These are phyloP conservation scores for Calonectria pseudoturangicola DNA, from an alignment of 2,329 filamentous ascomycete species.

Conservation along the genomic window DNA sequence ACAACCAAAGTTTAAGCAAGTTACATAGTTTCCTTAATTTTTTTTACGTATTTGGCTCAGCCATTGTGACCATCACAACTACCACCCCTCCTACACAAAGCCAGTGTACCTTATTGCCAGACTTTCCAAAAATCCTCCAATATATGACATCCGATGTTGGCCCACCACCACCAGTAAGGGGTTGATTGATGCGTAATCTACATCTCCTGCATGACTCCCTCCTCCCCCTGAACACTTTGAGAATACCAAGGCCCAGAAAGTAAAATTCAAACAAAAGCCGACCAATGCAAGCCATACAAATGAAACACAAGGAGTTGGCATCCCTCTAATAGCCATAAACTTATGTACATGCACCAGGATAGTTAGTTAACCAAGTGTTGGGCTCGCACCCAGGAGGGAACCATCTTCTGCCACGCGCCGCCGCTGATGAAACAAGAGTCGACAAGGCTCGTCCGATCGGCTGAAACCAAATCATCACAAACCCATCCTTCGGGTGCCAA, in stretches of 20 bases:
- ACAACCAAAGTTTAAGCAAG: neutral
- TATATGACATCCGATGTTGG: slow-evolving; percentile 30
- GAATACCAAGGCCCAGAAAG: slow-evolving; percentile 31
- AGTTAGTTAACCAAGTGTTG: slow-evolving; percentile 45
- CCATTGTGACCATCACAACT: slow-evolving; percentile 21
- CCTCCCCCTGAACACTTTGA: slow-evolving; percentile 28
- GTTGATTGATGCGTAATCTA: slow-evolving; percentile 33
- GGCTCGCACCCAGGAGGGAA: slow-evolving; percentile 49
- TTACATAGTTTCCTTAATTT: slow-evolving; percentile 30
- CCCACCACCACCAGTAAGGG: slow-evolving; percentile 19
- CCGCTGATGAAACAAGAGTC: slow-evolving; percentile 49
- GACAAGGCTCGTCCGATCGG: slow-evolving; percentile 31
- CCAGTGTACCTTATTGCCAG: slow-evolving; percentile 22
- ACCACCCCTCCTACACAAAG: neutral
- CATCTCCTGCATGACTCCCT: slow-evolving; percentile 48
- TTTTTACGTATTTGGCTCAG: slow-evolving; percentile 26
- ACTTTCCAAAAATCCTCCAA: slow-evolving; percentile 33
- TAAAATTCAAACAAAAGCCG: slow-evolving; percentile 39
- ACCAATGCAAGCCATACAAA: slow-evolving; percentile 51
- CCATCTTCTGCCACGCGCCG: slow-evolving; percentile 50
- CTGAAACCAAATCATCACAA: slow-evolving; percentile 39
- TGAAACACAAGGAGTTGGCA: slow-evolving; percentile 31
- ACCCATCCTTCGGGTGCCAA: slow-evolving; percentile 36
- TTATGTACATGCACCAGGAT: slow-evolving; percentile 49
- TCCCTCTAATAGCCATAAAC: slow-evolving; percentile 40